phyloP scores from a whole-genome alignment of 2,329 filamentous ascomycete genomes.

The Penicillium occitanis region DNA sequence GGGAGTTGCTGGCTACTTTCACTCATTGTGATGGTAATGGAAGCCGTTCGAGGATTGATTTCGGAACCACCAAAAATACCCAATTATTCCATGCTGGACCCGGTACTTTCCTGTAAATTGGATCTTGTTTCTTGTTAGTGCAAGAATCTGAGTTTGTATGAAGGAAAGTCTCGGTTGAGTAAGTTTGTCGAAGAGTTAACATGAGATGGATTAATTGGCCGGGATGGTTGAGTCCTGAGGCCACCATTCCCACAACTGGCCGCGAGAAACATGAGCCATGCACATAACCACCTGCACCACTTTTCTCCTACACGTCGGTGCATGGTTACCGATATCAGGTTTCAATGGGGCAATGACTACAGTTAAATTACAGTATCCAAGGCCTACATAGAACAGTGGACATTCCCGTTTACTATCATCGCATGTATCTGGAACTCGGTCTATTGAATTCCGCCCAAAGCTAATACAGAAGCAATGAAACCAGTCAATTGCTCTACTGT shows the following conservation, averaged over 20 bases:
- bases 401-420: too few relatives aligned
- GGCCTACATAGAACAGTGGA: neutral
- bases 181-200: neutral
- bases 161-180: neutral
- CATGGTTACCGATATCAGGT: neutral
- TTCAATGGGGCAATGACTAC: neutral
- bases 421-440: neutral
- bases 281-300: neutral
- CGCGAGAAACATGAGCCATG: neutral
- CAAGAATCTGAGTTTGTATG: neutral
- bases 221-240: neutral
- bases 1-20: slow-evolving; percentile 1
- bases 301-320: neutral
- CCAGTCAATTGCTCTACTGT: neutral
- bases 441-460: neutral
- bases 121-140: neutral
- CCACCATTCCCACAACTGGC: slow-evolving; percentile 3
- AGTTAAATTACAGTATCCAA: neutral
- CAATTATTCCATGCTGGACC: neutral
- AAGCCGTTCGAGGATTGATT: neutral
- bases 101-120: neutral
- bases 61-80: neutral
- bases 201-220: neutral
- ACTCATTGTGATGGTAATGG: neutral
- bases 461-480: neutral